A percentile compares a stretch with the other conserved stretches of the same genome.
Conservation (phyloP, 352 stramenopile species). For the Pythium biforme region DNA sequence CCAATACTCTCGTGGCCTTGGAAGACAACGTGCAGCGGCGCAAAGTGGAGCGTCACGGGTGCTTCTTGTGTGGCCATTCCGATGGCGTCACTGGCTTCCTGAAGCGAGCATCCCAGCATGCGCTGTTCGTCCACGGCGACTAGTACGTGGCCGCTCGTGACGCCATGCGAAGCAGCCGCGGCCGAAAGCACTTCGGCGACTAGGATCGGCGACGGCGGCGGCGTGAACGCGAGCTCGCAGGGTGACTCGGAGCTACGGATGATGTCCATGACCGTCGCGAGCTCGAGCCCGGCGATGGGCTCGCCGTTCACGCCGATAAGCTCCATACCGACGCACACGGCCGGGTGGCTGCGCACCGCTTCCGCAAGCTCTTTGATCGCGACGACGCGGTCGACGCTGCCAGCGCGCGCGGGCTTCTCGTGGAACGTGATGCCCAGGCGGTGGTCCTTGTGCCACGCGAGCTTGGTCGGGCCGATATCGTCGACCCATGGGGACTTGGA, state of each 20-base stretch:
- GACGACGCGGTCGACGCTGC: conserved; percentile 29
- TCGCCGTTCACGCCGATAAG: conserved; percentile 43
- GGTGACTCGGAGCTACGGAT: conserved; percentile 37
- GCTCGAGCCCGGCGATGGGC: conserved; percentile 33
- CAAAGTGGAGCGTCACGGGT: conserved; percentile 35
- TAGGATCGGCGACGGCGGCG: conserved; percentile 42
- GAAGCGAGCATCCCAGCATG: conserved; percentile 40
- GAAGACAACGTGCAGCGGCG: conserved; percentile 15
- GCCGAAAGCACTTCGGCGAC: conserved; percentile 33
- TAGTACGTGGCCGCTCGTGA: conserved; percentile 42
- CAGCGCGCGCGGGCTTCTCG: conserved; percentile 23
- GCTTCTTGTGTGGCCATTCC: conserved; percentile 21
- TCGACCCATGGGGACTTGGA: conserved; percentile 36
- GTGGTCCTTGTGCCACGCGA: conserved; percentile 45
- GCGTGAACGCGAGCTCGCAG: conserved; percentile 48
- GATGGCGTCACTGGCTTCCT: conserved; percentile 32
- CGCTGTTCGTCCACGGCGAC: conserved; percentile 32
- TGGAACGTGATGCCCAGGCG: conserved; percentile 52
- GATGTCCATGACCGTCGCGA: conserved; percentile 38
- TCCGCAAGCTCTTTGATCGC: conserved; percentile 38
- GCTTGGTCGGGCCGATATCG: conserved; percentile 28
- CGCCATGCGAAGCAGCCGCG: conserved; percentile 25
- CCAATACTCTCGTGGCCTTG: background rate
- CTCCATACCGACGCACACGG: conserved; percentile 38
- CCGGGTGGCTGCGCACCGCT: conserved; percentile 20